These are phyloP conservation scores for Botryotinia narcissicola DNA, from an alignment of 2,329 filamentous ascomycete species.

Conservation along the genomic window DNA sequence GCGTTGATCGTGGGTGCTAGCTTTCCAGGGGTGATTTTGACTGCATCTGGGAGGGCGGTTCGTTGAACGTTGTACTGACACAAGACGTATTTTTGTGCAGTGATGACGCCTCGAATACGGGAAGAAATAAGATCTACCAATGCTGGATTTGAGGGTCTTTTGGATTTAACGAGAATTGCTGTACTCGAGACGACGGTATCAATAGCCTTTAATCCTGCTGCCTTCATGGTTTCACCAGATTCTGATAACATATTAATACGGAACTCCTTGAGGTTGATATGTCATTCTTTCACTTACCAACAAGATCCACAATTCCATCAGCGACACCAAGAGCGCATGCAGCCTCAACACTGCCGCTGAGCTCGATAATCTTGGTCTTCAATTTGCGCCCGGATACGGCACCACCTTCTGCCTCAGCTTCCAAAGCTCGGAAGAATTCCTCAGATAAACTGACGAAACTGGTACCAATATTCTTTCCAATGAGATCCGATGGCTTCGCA, in stretches of 20 bases:
- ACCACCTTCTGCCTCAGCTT: slow-evolving; percentile 49
- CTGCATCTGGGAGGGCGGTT: slow-evolving; percentile 61
- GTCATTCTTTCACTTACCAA: slow-evolving; percentile 61
- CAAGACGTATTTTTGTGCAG: slow-evolving; percentile 87
- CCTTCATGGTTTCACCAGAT: slow-evolving; percentile 97
- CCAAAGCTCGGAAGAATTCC: slow-evolving; percentile 79
- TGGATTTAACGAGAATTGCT: slow-evolving; percentile 90
- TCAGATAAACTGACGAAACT: slow-evolving; percentile 86
- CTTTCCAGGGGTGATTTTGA: slow-evolving; percentile 85
- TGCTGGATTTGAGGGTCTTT: slow-evolving; percentile 72
- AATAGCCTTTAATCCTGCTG: slow-evolving; percentile 88
- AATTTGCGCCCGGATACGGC: slow-evolving; percentile 51
- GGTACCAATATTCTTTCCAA: slow-evolving; percentile 92
- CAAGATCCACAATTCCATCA: slow-evolving; percentile 95
- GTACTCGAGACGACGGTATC: slow-evolving; percentile 87
- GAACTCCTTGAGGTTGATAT: background rate
- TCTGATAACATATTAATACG: slow-evolving; percentile 52
- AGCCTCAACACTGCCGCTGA: slow-evolving; percentile 95
- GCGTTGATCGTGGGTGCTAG: slow-evolving; percentile 89
- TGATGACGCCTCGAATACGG: slow-evolving; percentile 90
- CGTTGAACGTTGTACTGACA: slow-evolving; percentile 95
- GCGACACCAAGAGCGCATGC: slow-evolving; percentile 94
- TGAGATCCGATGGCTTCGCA: slow-evolving; percentile 67
- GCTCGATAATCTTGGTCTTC: slow-evolving; percentile 85
- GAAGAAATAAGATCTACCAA: slow-evolving; percentile 82